These are phyloP conservation scores for Phytopythium kandeliae DNA, from an alignment of 352 stramenopile genomes.

Conservation along the genomic window DNA sequence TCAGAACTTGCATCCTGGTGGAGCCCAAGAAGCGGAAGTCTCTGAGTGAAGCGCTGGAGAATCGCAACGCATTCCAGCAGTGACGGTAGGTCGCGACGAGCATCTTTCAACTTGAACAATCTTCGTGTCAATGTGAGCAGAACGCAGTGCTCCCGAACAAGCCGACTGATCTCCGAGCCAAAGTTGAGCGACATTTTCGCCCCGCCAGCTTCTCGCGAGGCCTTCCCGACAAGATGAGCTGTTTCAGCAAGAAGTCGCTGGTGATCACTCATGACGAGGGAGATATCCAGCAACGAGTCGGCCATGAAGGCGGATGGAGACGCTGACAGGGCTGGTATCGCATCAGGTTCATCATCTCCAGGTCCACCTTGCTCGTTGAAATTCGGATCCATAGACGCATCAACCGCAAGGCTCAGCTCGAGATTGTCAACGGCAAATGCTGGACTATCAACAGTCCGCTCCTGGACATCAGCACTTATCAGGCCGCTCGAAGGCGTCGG, in stretches of 20 bases:
- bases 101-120: constrained; percentile 50
- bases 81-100: constrained; percentile 36
- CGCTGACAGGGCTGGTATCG: neutral
- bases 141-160: constrained; percentile 51
- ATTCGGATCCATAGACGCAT: neutral
- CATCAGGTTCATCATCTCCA: neutral
- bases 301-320: constrained; percentile 28
- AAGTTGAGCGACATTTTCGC: constrained; percentile 18
- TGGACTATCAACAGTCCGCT: neutral
- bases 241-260: constrained; percentile 53
- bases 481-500: constrained; percentile 14
- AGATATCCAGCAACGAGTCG: constrained; percentile 64
- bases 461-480: neutral
- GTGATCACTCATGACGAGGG: constrained; percentile 72
- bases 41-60: constrained; percentile 23
- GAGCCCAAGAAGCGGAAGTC: constrained; percentile 23
- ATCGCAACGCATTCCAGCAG: constrained; percentile 54
- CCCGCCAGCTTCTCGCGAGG: constrained; percentile 11
- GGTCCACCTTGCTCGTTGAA: neutral
- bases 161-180: constrained; percentile 34
- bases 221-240: constrained; percentile 38
- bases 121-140: constrained; percentile 37
- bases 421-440: constrained; percentile 5
- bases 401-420: constrained; percentile 8
- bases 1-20: constrained; percentile 2